Evolutionary conservation across 345 rosid genomes (phyloP).

Genomic region (rapeseed (Brassica napus)): Da-Ae NC_063436.1:13986501-13987000

Average conservation of each 20-base stretch:
- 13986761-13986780: not conserved
- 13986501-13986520: slow-evolving; percentile 46
- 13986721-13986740: slow-evolving; percentile 17
- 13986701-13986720: slow-evolving; percentile 19
- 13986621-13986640: slow-evolving; percentile 8
- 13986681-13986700: slow-evolving; percentile 21
- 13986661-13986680: slow-evolving; percentile 31
- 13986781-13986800: slow-evolving; percentile 38
- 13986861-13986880: not conserved
- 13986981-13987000: not conserved
- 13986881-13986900: not conserved
- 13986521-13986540: slow-evolving; percentile 5
- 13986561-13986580: slow-evolving; percentile 2
- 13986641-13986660: slow-evolving; percentile 24
- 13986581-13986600: slow-evolving; percentile 15
- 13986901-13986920: no score
- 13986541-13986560: not conserved
- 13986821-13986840: not conserved
- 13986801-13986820: not conserved
- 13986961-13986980: not conserved
- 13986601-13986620: slow-evolving; percentile 14
- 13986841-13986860: not conserved
- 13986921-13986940: not conserved
- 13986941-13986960: no score
- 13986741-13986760: slow-evolving; percentile 36